Evolutionary conservation across 495 filamentous ascomycete genomes (phyloP), one percentile per base, ranked within the genome.

Genomic region (Amniculicola lignicola): DNA sequence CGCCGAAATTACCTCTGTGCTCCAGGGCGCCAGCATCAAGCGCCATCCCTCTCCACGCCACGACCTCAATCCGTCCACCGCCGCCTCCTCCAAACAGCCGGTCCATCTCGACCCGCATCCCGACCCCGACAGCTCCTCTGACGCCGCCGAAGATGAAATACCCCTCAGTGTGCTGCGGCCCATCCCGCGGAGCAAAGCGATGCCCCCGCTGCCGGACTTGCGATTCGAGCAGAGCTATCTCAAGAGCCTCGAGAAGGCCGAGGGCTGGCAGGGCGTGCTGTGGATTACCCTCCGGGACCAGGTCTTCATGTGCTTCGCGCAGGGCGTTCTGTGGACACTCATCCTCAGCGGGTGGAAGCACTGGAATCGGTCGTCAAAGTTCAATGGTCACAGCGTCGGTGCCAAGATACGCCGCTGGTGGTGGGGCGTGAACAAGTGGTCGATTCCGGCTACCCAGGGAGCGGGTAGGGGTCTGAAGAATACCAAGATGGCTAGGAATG

Each of bases 151-250:
- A 41, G 72, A 72, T 54, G 72, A 74, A 36, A 69, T 75, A 29
- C 72, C 72, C 0, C 29, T 70, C 2, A 72, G 69, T 5, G 53
- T 67, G 14, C 48, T 76, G 22, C 57, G 61, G 22, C 71, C 73
- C 1, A 27, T 62, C 80, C 84, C 51, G 66, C 75, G 64, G 80
- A 82, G 70, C 60, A 56, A 68, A 41, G 75, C 51, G 9, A 81
- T 95, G 52, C 89, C 88, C 45, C 92, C 94, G 0, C 72, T 98
- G 63, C 93, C 93, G 1, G 93, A 98, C 71, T 72, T 98, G 60
- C 78, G 93, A 44, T 97, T 97, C 70, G 93, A 98, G 75, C 93
- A 98, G 78, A 95, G 90, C 73, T 97, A 97, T 67, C 76, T 98
- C 35, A 84, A 84, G 41, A 91, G 89, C 68, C 82, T 98, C 49